Evolutionary conservation across 805 yeast genomes (phyloP).

Genomic region (Candida nemodendra): DNA sequence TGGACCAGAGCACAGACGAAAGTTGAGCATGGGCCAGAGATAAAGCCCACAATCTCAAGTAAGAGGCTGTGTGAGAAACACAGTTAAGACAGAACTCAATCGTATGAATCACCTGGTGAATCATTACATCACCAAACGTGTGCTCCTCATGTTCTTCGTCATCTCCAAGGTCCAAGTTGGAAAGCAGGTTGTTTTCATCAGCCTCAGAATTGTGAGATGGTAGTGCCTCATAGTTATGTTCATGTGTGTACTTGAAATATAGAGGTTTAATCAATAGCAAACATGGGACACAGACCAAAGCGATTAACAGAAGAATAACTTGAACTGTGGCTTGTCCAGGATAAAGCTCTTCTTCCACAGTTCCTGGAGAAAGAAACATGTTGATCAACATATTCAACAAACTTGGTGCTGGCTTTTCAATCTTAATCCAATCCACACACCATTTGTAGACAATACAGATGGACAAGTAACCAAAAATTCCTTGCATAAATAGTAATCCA

Average conservation of each 20-base stretch:
- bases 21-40: constrained; percentile 96
- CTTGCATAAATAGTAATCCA: constrained; percentile 91
- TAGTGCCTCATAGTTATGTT: constrained; percentile 52
- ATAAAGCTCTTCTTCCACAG: constrained; percentile 75
- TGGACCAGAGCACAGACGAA: constrained; percentile 91
- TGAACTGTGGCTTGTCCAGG: constrained; percentile 79
- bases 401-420: constrained; percentile 83
- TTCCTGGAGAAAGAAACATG: constrained; percentile 95
- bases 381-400: constrained; percentile 90
- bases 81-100: constrained; percentile 96
- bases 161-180: constrained; percentile 39
- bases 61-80: constrained; percentile 98
- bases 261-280: constrained; percentile 82
- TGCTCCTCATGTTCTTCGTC: constrained; percentile 57
- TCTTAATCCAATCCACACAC: constrained; percentile 86
- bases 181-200: constrained; percentile 33
- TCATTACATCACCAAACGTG: constrained; percentile 89
- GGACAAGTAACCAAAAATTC: constrained; percentile 90
- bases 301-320: constrained; percentile 66
- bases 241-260: constrained; percentile 41
- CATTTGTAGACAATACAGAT: constrained; percentile 89
- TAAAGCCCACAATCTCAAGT: constrained; percentile 93
- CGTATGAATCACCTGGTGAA: constrained; percentile 96
- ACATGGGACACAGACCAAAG: constrained; percentile 91
- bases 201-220: constrained; percentile 24